A percentile compares a stretch with the other conserved stretches of the same genome.
phyloP scores from a whole-genome alignment of 441 rosid species.

The Arabidopsis lyrata region DNA sequence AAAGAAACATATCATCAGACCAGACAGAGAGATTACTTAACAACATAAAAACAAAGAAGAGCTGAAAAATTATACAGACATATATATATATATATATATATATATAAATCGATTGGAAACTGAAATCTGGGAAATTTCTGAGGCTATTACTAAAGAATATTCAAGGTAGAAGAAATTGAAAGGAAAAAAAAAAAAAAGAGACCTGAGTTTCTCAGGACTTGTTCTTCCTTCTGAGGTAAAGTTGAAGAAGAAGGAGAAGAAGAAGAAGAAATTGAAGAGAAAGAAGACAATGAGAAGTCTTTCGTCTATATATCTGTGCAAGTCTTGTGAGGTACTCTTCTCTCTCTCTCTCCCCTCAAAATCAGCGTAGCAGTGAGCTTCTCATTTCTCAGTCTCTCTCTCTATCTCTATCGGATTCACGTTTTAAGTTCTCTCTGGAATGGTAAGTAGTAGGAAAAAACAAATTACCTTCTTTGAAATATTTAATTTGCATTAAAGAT shows the following conservation, averaged over 20 bases:
- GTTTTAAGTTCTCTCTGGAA: conserved; percentile 39
- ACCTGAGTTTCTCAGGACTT: conserved; percentile 37
- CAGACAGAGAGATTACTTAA: conserved; percentile 3
- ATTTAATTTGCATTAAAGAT: conserved; percentile 8
- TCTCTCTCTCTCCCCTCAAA: conserved; percentile 60
- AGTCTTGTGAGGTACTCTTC: conserved; percentile 70
- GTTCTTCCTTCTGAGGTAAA: conserved; percentile 19
- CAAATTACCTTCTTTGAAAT: conserved; percentile 40
- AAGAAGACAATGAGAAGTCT: conserved; percentile 30
- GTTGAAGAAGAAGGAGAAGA: conserved; percentile 31
- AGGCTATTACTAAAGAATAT: neutral
- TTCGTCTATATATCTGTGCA: conserved; percentile 42
- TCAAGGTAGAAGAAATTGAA: conserved; percentile 21
- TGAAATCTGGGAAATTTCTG: conserved; percentile 9
- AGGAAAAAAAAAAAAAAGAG: neutral
- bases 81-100: neutral
- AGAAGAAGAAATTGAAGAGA: conserved; percentile 45
- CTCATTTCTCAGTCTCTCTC: conserved; percentile 55
- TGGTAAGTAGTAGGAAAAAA: conserved; percentile 30
- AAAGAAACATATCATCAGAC: conserved; percentile 3
- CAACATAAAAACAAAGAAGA: conserved; percentile 1
- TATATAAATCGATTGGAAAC: neutral
- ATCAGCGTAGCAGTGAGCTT: conserved; percentile 85
- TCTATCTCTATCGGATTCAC: conserved; percentile 41
- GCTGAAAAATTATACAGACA: neutral